Evolutionary conservation across 225 moss, liverwort and hornwort species (phyloP), one percentile per base, ranked within the genome.

Genomic region (Bryum argenteum): DNA sequence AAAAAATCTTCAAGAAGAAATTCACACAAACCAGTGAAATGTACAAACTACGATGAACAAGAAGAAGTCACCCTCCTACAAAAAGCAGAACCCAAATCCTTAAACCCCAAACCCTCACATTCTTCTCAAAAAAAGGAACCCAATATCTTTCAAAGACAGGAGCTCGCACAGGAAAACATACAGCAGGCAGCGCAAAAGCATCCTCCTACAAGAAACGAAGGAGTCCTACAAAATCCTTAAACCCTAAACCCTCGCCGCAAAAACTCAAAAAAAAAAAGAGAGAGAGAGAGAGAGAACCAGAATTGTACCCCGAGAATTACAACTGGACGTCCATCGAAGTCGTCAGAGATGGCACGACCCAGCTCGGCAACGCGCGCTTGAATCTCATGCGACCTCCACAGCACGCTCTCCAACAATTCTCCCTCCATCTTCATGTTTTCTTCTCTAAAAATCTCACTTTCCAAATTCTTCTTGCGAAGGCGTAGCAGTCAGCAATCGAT

Each of bases 301-400:
- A 37, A 17, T 15, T 23, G 33, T 50, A 74, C 66, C 48, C 74
- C 66, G 17, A 74, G 74, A 39, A 74, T 74, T 11, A 80, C 90
- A 50, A 94, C 57, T 44, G 94, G 54, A 11, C 75, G 76, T 10
- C 85, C 88, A 6, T 71, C 67, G 69, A 90, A 94, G 70, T 91
- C 91, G 28, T 77, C 57, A 2, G 88, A 87, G 80, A 94, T 91
- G 44, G 85, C 74, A 26, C 37, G 74, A 8, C 79, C 94, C 28
- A 94, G 52, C 77, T 94, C 88, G 24, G 73, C 80, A 17, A 94
- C 91, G 28, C 91, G 91, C 70, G 74, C 71, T 43, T 89, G 86
- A 43, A 94, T 81, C 33, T 94, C 87, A 33, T 82, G 67, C 24
- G 84, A 81, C 38, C 83, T 66, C 91, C 91, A 91, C 22, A 94